These are phyloP conservation scores for Alternaria conjuncta DNA, from an alignment of 2,329 filamentous ascomycete species.

Conservation along the genomic window DNA sequence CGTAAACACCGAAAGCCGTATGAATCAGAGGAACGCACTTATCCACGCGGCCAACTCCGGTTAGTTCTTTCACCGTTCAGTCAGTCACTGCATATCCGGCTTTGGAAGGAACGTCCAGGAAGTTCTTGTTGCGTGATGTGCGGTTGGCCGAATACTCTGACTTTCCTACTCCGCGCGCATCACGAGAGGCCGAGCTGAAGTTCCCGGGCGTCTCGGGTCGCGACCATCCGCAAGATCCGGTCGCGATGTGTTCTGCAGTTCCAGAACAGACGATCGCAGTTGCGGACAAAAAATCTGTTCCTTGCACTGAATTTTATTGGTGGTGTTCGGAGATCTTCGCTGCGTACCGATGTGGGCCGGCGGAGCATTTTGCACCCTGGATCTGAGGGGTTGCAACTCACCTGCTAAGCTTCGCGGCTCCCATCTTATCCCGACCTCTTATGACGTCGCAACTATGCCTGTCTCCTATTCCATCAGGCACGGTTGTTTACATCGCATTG, in stretches of 20 bases:
- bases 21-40: neutral
- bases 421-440: neutral
- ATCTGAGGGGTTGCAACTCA: neutral
- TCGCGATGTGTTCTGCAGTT: neutral
- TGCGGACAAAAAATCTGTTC: neutral
- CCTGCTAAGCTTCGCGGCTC: neutral
- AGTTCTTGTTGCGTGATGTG: neutral
- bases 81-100: neutral
- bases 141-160: neutral
- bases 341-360: neutral
- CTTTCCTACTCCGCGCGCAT: neutral
- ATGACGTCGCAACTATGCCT: neutral
- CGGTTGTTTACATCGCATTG: neutral
- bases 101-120: neutral
- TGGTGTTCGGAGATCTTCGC: neutral
- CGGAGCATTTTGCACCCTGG: neutral
- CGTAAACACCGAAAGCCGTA: neutral
- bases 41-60: neutral
- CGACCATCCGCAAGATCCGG: constrained; percentile 13
- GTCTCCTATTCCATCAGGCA: neutral
- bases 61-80: neutral
- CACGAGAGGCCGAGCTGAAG: neutral
- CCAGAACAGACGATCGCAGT: neutral
- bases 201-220: constrained; percentile 11
- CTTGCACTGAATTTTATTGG: neutral